These are phyloP conservation scores for Mycena haematopus DNA, from an alignment of 768 basidiomycete genomes.

Conservation along the genomic window DNA sequence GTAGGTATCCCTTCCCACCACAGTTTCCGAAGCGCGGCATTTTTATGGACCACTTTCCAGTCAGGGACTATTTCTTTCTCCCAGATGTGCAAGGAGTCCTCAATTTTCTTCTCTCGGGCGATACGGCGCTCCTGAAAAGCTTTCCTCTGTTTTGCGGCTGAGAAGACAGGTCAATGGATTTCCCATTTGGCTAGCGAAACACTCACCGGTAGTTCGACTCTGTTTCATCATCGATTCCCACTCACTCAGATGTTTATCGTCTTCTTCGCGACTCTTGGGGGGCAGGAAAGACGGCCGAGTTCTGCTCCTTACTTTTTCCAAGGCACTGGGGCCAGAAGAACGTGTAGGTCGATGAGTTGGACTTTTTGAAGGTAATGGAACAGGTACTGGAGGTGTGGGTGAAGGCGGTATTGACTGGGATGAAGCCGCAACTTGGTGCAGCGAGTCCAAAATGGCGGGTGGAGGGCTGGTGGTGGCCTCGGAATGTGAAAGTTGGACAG, in stretches of 20 bases:
- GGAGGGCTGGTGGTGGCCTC: conserved; percentile 33
- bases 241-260: conserved; percentile 81
- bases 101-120: conserved; percentile 69
- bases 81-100: conserved; percentile 77
- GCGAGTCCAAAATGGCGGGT: conserved; percentile 18
- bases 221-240: conserved; percentile 91
- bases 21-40: conserved; percentile 66
- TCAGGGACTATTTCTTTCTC: conserved; percentile 82
- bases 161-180: conserved; percentile 13
- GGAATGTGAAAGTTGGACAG: conserved; percentile 28
- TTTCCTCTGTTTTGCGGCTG: conserved; percentile 76
- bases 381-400: conserved; percentile 39
- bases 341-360: conserved; percentile 51
- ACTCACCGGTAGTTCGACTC: conserved; percentile 74
- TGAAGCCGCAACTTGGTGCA: conserved; percentile 30
- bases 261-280: conserved; percentile 79
- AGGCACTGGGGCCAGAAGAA: conserved; percentile 68
- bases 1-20: conserved; percentile 91
- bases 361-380: conserved; percentile 36
- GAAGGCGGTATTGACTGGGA: conserved; percentile 32
- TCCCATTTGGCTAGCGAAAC: background rate
- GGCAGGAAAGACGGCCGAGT: conserved; percentile 88
- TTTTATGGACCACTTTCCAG: conserved; percentile 77
- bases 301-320: conserved; percentile 83
- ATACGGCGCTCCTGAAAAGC: conserved; percentile 67